phyloP scores from a whole-genome alignment of 495 filamentous ascomycete genomes.

The Penicillium pancosmium region DNA sequence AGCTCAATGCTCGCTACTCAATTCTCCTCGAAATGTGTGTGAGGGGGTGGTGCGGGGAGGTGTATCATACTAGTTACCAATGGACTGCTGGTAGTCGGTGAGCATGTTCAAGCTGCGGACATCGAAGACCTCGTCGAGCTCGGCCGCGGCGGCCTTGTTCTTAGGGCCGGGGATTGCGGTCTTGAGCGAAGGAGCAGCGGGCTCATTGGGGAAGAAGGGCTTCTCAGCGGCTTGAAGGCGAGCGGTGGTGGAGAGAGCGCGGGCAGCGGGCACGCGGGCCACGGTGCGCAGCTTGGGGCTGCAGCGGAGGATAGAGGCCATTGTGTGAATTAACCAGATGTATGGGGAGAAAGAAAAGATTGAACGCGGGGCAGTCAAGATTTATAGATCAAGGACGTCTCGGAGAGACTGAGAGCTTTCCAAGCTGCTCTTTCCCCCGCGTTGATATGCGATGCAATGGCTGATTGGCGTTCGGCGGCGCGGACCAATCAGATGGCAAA shows the following conservation, averaged over 20 bases:
- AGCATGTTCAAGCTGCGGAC: slow-evolving; percentile 93
- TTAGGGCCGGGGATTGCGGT: slow-evolving; percentile 85
- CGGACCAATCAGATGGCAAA: slow-evolving; percentile 20
- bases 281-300: slow-evolving; percentile 44
- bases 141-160: slow-evolving; percentile 67
- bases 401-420: slow-evolving; percentile 22
- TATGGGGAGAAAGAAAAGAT: slow-evolving; percentile 10
- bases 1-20: slow-evolving; percentile 27
- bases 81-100: slow-evolving; percentile 72
- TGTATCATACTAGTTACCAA: slow-evolving; percentile 59
- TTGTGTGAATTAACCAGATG: slow-evolving; percentile 26
- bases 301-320: slow-evolving; percentile 49
- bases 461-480: slow-evolving; percentile 26
- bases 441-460: slow-evolving; percentile 15
- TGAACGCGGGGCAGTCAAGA: slow-evolving; percentile 16
- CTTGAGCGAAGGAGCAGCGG: slow-evolving; percentile 69
- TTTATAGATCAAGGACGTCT: slow-evolving; percentile 22
- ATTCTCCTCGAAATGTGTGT: neutral
- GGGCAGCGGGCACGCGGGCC: slow-evolving; percentile 40
- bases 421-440: slow-evolving; percentile 21
- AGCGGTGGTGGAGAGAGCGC: slow-evolving; percentile 46
- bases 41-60: neutral
- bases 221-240: slow-evolving; percentile 46
- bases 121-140: slow-evolving; percentile 87
- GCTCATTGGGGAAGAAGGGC: slow-evolving; percentile 73